These are phyloP conservation scores for Aquilaria sinensis DNA, from an alignment of 345 rosid genomes.

Conservation along the genomic window DNA sequence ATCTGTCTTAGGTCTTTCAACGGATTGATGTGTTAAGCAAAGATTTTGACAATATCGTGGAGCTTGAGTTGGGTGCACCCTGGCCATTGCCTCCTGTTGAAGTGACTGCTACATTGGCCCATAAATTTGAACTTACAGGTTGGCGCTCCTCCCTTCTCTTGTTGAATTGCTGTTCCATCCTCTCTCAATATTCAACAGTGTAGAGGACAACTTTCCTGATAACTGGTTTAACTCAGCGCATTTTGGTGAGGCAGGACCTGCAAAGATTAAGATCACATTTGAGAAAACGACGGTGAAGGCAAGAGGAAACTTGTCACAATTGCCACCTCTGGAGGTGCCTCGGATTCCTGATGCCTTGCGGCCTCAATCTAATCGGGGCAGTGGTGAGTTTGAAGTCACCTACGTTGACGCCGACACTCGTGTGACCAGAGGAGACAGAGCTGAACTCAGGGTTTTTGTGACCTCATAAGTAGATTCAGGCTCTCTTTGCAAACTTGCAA, in stretches of 20 bases:
- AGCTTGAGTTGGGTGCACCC: conserved; percentile 80
- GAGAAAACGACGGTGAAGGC: conserved; percentile 82
- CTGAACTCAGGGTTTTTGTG: conserved; percentile 77
- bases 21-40: conserved; percentile 77
- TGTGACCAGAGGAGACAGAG: conserved; percentile 84
- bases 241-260: conserved; percentile 41
- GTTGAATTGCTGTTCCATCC: neutral
- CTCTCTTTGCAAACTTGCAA: neutral
- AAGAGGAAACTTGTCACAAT: conserved; percentile 57
- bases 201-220: neutral
- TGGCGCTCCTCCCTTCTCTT: conserved; percentile 1
- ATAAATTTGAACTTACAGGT: conserved; percentile 88
- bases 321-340: conserved; percentile 75
- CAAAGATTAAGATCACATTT: conserved; percentile 66
- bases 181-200: neutral
- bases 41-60: conserved; percentile 87
- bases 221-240: neutral
- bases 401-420: conserved; percentile 61
- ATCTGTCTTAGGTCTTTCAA: conserved; percentile 63
- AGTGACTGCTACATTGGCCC: conserved; percentile 79
- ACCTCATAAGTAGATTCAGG: conserved; percentile 25
- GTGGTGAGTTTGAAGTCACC: conserved; percentile 82
- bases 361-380: conserved; percentile 54
- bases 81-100: conserved; percentile 82
- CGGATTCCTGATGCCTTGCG: conserved; percentile 65